A percentile compares a stretch with the other conserved stretches of the same genome.
Evolutionary conservation across 805 yeast species (phyloP).

Genomic region (Grigorovia transvaalensis): DNA sequence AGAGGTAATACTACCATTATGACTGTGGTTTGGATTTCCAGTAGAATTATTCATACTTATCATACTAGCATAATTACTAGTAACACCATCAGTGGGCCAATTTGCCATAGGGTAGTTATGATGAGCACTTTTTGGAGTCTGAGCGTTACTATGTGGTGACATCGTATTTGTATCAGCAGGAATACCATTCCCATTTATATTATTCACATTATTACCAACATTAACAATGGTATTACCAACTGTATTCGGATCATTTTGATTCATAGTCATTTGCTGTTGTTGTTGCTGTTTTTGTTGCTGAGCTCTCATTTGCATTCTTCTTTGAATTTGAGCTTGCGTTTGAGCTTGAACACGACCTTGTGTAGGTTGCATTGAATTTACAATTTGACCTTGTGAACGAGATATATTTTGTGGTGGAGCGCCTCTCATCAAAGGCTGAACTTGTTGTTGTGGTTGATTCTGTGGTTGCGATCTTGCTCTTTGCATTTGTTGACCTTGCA

Average conservation of each 20-base stretch:
- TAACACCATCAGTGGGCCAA: background rate
- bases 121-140: background rate
- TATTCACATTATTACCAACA: background rate
- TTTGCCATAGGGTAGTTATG: background rate
- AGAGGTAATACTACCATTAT: background rate
- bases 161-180: background rate
- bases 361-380: background rate
- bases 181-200: background rate
- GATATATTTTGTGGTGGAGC: background rate
- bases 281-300: background rate
- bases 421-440: background rate
- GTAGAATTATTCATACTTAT: too few species aligned
- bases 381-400: background rate
- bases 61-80: background rate
- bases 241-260: background rate
- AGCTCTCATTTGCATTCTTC: background rate
- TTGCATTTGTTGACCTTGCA: background rate
- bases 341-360: background rate
- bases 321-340: slow-evolving; percentile 1
- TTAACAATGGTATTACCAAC: background rate
- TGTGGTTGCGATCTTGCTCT: background rate
- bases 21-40: background rate
- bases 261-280: background rate
- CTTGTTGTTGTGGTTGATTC: background rate
- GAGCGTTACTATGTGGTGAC: background rate